Evolutionary conservation across 2,329 filamentous ascomycete genomes (phyloP), one percentile per base, ranked within the genome.

Genomic region (Xylaria sp.): DNA sequence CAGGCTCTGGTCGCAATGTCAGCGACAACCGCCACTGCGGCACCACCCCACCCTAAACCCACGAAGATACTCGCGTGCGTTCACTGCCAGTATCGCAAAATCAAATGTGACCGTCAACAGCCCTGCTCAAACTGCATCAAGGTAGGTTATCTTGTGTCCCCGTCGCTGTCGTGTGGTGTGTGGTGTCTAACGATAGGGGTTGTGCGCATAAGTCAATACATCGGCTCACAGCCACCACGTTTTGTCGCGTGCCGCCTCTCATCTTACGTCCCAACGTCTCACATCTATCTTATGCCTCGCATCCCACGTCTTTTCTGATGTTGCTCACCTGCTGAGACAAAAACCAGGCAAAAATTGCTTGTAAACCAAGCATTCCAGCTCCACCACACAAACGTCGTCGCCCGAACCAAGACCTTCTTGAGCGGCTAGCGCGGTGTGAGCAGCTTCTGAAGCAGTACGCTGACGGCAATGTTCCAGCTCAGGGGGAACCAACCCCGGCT

Each of bases 51-150:
- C 28, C 31, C 61, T 23, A 76, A 76, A 58, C 48, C 77, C 1
- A 72, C 73, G 20, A 76, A 79, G 10, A 74, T 82, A 4, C 74
- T 82, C 4, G 80, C 83, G 1, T 92, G 90, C 71, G 78, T 88
- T 1, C 81, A 85, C 1, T 93, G 90, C 70, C 88, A 91, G 73
- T 87, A 89, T 71, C 85, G 88, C 59, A 91, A 90, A 74, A 81
- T 90, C 44, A 89, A 86, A 68, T 91, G 89, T 77, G 84, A 90
- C 72, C 86, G 87, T 66, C 83, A 79, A 26, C 85, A 85, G 69
- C 89, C 88, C 2, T 91, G 89, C 73, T 75, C 81, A 1, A 85
- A 85, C 62, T 90, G 89, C 72, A 72, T 81, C 42, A 85, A 81
- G 62, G 76, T 81, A 69, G 20, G 23, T 46, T 13, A 2, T 28